Evolutionary conservation across 2,329 filamentous ascomycete genomes (phyloP).

Genomic region (Ceratocystis albifundus): DNA sequence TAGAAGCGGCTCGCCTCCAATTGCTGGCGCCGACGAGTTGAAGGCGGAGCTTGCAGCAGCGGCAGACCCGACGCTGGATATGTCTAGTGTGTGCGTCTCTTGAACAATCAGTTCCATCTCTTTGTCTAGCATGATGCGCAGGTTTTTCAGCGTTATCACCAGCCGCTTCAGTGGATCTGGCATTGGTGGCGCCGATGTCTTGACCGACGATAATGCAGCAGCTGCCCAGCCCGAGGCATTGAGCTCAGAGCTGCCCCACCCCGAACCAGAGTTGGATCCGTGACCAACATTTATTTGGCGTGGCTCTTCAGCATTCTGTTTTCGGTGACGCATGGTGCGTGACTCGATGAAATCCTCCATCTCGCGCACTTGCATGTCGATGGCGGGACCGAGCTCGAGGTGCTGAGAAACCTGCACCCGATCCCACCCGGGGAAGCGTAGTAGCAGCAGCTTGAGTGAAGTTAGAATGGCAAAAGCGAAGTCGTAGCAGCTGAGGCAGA

Average conservation of each 20-base stretch:
- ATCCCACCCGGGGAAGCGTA: conserved; percentile 39
- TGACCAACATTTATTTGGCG: too few relatives aligned
- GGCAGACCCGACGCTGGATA: background rate
- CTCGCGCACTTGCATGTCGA: conserved; percentile 29
- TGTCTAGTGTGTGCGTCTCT: background rate
- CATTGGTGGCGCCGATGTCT: background rate
- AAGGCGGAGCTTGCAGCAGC: background rate
- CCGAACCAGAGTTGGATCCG: too few relatives aligned
- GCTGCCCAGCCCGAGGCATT: background rate
- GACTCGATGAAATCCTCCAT: conserved; percentile 27
- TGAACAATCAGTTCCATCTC: conserved; percentile 20
- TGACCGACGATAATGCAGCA: background rate
- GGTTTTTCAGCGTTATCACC: conserved; percentile 19
- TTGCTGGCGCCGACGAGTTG: background rate
- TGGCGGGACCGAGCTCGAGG: conserved; percentile 29
- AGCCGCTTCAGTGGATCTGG: conserved; percentile 24
- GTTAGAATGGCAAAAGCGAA: conserved; percentile 38
- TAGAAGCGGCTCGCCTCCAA: background rate
- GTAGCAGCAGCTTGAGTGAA: conserved; percentile 37
- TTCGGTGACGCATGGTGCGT: conserved; percentile 23
- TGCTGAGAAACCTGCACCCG: conserved; percentile 31
- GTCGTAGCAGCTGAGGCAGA: conserved; percentile 38
- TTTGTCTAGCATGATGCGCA: conserved; percentile 20
- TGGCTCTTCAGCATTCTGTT: background rate
- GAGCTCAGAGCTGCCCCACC: background rate